These are phyloP conservation scores for Serendipita sp. DNA, from an alignment of 768 basidiomycete genomes.

Conservation along the genomic window DNA sequence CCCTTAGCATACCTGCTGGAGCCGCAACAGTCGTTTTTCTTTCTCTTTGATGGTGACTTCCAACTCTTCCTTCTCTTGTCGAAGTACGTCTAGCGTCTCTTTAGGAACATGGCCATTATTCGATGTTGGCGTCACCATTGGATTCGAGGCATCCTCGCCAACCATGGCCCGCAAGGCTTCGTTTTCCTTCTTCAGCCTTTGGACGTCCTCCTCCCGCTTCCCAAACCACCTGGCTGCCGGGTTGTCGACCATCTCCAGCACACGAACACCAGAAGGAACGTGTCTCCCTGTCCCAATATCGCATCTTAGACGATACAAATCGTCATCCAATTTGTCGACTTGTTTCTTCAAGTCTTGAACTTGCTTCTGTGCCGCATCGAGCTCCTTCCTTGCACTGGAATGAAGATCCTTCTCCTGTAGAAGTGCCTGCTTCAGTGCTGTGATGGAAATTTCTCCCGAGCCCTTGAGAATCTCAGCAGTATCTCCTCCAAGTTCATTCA, in stretches of 20 bases:
- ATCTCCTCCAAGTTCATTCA: slow-evolving; percentile 17
- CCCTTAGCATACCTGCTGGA: slow-evolving; percentile 72
- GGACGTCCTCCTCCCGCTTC: slow-evolving; percentile 55
- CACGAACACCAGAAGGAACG: slow-evolving; percentile 52
- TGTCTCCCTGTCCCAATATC: slow-evolving; percentile 64
- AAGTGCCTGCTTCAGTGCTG: not conserved
- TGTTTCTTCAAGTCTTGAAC: slow-evolving; percentile 27
- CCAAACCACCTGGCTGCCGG: slow-evolving; percentile 76
- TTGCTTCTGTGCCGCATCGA: slow-evolving; percentile 21
- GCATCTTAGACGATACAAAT: slow-evolving; percentile 59
- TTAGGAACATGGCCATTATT: slow-evolving; percentile 40
- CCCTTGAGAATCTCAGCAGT: slow-evolving; percentile 19
- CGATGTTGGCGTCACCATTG: not conserved
- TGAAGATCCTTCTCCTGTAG: not conserved
- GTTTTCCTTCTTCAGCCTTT: slow-evolving; percentile 69
- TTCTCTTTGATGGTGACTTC: slow-evolving; percentile 53
- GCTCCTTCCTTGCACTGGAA: not conserved
- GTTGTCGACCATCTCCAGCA: slow-evolving; percentile 57
- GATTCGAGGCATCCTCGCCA: slow-evolving; percentile 13
- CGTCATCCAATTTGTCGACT: slow-evolving; percentile 61
- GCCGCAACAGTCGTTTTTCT: slow-evolving; percentile 61
- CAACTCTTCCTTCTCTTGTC: slow-evolving; percentile 53
- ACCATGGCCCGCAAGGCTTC: slow-evolving; percentile 36
- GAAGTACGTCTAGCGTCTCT: slow-evolving; percentile 61
- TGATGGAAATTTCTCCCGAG: not conserved